Base-by-base conservation (phyloP, 345 rosid genomes). In the Brassica rapa region DNA sequence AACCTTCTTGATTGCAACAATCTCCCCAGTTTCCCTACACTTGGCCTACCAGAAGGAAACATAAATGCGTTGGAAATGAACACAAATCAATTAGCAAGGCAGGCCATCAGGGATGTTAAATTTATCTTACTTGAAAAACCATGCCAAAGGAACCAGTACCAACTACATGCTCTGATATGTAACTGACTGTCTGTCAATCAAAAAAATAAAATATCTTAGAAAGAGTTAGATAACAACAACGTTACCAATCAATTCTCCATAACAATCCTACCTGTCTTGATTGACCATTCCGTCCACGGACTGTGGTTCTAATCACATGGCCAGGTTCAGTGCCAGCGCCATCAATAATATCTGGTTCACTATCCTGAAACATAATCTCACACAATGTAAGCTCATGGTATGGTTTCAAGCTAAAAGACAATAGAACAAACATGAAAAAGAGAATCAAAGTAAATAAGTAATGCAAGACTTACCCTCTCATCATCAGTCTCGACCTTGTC, bases 141-240 rank as follows among this genome's bases (percentile, higher is more conserved):
- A 87, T 90, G 53, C 98, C 98, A 80, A 93, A 93, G 63, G 97
- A 93, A 75, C 98, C 98, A n/a, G 96, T 91, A 80, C 98, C 98
- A 19, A 91, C 87, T 77, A 93, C 98, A 78, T 91, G 94, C 81
- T 93, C 98, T 67, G 96, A 89, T 76, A 93, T 91, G 71, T 90
- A 93, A 85, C 94, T 90, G 62, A 91, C 85, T 30, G 91, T 85
- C 98, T 93, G 91, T 62, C 70, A 70, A 79, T 74, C 73, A 79
- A 82, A 81, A 35, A 80, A 80, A 30, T 79, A 66, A 73, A 16
- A 85, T 4, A 46, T 16, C 7, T 67, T 70, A 70, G 79, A 79
- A 72, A 55, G 27, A 70, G 32, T 62, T 49, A 63, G 53, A 75
- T 33, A 70, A 63, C 67, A 12, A 21, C 10, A 7, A 27, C 30